Evolutionary conservation across 2,329 filamentous ascomycete genomes (phyloP), one percentile per base, ranked within the genome.

Genomic region (Phialocephala subalpina): DNA sequence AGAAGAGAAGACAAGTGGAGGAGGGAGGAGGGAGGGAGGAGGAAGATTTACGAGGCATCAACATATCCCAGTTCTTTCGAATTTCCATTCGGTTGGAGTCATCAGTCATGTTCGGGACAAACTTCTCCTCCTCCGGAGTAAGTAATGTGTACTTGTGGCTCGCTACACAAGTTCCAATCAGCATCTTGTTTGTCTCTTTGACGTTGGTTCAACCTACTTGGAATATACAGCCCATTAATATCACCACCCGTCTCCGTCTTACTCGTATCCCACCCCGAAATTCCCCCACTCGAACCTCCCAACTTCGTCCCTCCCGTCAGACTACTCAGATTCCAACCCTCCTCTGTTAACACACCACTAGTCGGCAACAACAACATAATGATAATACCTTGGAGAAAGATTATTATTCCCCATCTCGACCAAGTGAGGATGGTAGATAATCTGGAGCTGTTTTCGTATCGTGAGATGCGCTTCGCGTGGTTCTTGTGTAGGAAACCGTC

Each of bases 201-300:
- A 52, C 2, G 25, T 47, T 35, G 9, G 38, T n/a, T 66, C 45
- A 25, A 62, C 73, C 70, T 61, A 77, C 76, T 68, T 29, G 76
- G 74, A 38, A 74, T 64, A 57, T 74, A 77, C 6, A 78, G 47
- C 2, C 74, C 75, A 69, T 77, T 77, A 16, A 77, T 69, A 73
- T 78, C 75, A n/a, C 71, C 75, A 20, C 76, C 76, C 0, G 75
- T 77, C 64, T 77, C 76, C 11, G 72, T 72, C 60, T 69, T 69
- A 2, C 58, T 59, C 22, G 64, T 62, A 16, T 60, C 53, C 68
- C 70, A 72, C 2, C 33, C 25, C 27, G 49, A 9, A 25, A 60
- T 29, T 20, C 53, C 25, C 3, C 40, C 56, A 14, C 52, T 42
- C 38, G 12, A 14, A 14, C 20, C 9, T 3, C 27, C 25, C 18